Base-by-base conservation (phyloP, 2,329 filamentous ascomycete genomes). In the Colletotrichum sp. region DNA sequence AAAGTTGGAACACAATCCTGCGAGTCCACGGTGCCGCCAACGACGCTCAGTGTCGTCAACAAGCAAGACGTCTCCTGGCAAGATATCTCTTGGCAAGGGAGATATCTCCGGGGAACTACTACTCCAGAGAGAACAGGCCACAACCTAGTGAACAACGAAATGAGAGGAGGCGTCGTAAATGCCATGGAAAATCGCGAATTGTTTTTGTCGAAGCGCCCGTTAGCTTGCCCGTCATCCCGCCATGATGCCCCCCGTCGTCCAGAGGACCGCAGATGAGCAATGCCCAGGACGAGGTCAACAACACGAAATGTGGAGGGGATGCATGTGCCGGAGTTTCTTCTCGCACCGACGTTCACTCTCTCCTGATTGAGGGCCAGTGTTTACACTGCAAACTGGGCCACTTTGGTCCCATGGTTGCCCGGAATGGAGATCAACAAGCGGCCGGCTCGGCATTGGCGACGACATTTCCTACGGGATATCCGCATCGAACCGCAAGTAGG, bases 131-230 rank as follows among this genome's bases (percentile, higher is more conserved):
- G 57, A 59, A 55, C 66, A 68, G 57, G 69, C 63, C 57, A 60
- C 30, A 13, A 63, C 69, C 69, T 24, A 48, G 69, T 43, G 6
- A 7, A 34, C 21, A 36, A 7, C 36, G 52, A 75, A 73, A 75
- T 75, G 69, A 75, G 69, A 39, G 69, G 43, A 64, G 52, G 73
- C 67, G 63, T 55, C 63, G 73, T 68, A 64, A 72, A 75, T 75
- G 73, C 73, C 69, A 48, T 71, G 30, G 16, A 28, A 63, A 10
- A 30, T 14, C 43, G 43, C 43, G 39, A 57, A n/a, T 34, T 71
- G 59, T 64, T 65, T 21, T 24, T 55, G 28, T 65, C 21, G 60
- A 64, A 65, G 68, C 68, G 68, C 59, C 59, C 68, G 59, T 71
- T 52, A 36, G 24, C 36, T 30, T 71, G 67, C 67, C 43, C 72